A percentile compares a stretch with the other conserved stretches of the same genome.
phyloP scores from a whole-genome alignment of 495 filamentous ascomycete genomes.

The Daldinia concentrica region DNA sequence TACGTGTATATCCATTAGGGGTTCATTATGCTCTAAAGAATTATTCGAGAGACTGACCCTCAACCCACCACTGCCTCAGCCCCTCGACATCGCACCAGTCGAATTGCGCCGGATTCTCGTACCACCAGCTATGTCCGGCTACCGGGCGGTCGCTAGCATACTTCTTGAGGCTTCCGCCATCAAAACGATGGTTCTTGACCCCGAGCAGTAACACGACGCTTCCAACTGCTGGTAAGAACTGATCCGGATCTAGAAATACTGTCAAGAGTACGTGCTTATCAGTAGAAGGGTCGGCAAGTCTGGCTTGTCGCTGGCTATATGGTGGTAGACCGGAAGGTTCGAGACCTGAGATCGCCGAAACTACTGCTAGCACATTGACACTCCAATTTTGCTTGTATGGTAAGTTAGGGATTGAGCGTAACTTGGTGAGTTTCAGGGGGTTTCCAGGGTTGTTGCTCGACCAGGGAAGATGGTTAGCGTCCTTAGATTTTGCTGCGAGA shows the following conservation, averaged over 20 bases:
- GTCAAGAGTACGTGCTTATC: conserved; percentile 55
- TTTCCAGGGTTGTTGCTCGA: conserved; percentile 39
- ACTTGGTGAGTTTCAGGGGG: conserved; percentile 53
- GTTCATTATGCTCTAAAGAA: not conserved
- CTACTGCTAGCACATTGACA: conserved; percentile 56
- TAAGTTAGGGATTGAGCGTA: conserved; percentile 53
- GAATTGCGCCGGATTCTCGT: conserved; percentile 48
- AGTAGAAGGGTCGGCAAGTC: conserved; percentile 54
- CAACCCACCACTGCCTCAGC: conserved; percentile 54
- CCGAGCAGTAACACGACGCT: conserved; percentile 56
- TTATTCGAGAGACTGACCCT: conserved; percentile 10
- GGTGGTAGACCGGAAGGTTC: conserved; percentile 53
- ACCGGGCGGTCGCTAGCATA: conserved; percentile 52
- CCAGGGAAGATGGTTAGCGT: conserved; percentile 33
- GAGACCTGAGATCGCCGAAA: conserved; percentile 51
- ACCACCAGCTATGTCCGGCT: conserved; percentile 54
- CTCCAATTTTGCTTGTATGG: conserved; percentile 61
- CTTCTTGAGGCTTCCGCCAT: conserved; percentile 59
- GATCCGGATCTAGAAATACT: conserved; percentile 56
- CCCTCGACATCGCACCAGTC: conserved; percentile 54
- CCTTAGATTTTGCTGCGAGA: conserved; percentile 15
- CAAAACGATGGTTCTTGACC: conserved; percentile 59
- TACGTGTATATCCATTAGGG: not conserved
- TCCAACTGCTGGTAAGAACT: conserved; percentile 51
- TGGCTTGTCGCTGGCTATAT: conserved; percentile 52